Evolutionary conservation across 345 rosid genomes (phyloP), one percentile per base, ranked within the genome.

Genomic region (Ceriops zippeliana): DNA sequence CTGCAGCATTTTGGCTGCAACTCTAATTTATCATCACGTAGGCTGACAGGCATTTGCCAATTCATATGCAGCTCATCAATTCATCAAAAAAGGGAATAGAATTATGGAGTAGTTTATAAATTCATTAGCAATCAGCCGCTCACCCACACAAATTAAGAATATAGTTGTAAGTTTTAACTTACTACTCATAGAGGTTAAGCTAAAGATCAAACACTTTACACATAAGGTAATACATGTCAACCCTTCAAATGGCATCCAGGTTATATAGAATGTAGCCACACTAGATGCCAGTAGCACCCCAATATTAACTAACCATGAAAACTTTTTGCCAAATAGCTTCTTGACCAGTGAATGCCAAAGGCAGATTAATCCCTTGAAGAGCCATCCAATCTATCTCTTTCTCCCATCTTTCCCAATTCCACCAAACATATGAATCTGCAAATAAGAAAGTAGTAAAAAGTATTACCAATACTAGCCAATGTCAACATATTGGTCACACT

Each of bases 341-440:
- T 80, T 93, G 98, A 8, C 95, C 98, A 27, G 86, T 89, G 77
- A 90, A 93, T 75, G 98, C 98, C 82, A 93, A 75, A 67, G 98
- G 98, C 74, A 93, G 79, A 84, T 93, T 93, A 73, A 93, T 76
- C 65, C 98, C 98, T 84, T 93, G 96, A 76, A 93, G 83, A 69
- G 97, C 97, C 97, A 93, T 93, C 98, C 97, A 93, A 73, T 93
- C 98, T 84, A 89, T 85, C 83, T 93, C 98, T 79, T 85, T 90
- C 80, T 90, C 88, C 98, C 98, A 93, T 83, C 90, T 80, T 70
- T 82, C 80, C 98, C 98, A 90, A 47, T 78, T 85, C 98, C 97
- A 93, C 96, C 97, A 93, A 69, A 89, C 95, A 76, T 82, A 90
- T 19, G 98, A 90, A 83, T 93, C 98, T 93, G 77, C 37, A 64